Evolutionary conservation across 2,329 filamentous ascomycete genomes (phyloP).

Genomic region (Xylariomycetidae sp.): DNA sequence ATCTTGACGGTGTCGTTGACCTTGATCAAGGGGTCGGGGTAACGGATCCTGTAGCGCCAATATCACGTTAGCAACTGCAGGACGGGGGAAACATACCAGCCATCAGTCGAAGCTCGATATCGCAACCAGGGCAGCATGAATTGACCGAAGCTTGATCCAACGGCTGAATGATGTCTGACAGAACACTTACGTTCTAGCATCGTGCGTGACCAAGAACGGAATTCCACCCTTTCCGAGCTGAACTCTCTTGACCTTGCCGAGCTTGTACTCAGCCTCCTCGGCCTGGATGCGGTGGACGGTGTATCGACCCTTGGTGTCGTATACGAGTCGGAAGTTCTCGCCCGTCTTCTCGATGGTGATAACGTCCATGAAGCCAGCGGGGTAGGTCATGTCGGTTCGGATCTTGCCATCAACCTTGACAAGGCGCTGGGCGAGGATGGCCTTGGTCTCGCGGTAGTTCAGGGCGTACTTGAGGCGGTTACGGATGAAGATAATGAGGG

Average conservation of each 20-base stretch:
- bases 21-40: slow-evolving; percentile 97
- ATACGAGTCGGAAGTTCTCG: slow-evolving; percentile 99
- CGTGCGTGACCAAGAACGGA: slow-evolving; percentile 99
- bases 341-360: slow-evolving; percentile 99
- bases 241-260: slow-evolving; percentile 99
- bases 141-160: slow-evolving; percentile 99
- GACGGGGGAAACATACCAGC: slow-evolving; percentile 46
- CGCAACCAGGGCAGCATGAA: slow-evolving; percentile 32
- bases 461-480: slow-evolving; percentile 98
- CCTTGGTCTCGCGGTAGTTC: slow-evolving; percentile 95
- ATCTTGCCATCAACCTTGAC: slow-evolving; percentile 99
- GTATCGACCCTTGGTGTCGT: slow-evolving; percentile 99
- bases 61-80: slow-evolving; percentile 34
- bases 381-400: slow-evolving; percentile 97
- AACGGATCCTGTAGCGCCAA: slow-evolving; percentile 74
- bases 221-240: slow-evolving; percentile 99
- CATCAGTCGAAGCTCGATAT: slow-evolving; percentile 41
- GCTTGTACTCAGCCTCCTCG: slow-evolving; percentile 99
- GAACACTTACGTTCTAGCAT: slow-evolving; percentile 99
- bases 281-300: slow-evolving; percentile 98
- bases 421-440: slow-evolving; percentile 98
- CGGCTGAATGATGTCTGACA: slow-evolving; percentile 98
- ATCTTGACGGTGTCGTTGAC: slow-evolving; percentile 99
- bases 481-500: slow-evolving; percentile 96
- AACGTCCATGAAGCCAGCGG: slow-evolving; percentile 98